Base-by-base conservation (phyloP, 2,329 filamentous ascomycete species). In the Sordariomycetes sp. region DNA sequence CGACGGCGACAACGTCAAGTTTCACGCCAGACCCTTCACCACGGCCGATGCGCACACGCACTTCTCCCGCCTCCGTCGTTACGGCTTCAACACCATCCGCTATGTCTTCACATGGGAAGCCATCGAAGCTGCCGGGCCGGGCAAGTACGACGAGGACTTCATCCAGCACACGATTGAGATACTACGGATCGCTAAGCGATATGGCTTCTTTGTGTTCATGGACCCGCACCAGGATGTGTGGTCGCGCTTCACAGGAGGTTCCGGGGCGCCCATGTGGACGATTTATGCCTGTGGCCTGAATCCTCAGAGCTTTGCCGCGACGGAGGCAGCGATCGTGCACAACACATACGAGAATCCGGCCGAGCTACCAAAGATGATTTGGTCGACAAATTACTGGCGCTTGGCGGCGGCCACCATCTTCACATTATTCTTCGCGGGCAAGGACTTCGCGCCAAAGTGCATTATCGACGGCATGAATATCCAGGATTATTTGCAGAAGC, bases 71-170 rank as follows among this genome's bases (percentile, higher is more conserved):
- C 61, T 98, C 43, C 85, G 82, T 48, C 80, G 82, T 49, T 94
- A 82, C 68, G 92, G 92, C 11, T 98, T 94, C 69, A 98, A 96
- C 58, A 88, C 86, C 1, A 88, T 98, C 45, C 76, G 92, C 52
- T 98, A 98, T 58, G 69, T 98, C 46, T 98, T 96, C 54, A 96
- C 92, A 0, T 98, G 92, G 92, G 92, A 98, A 59, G 90, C 92
- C n/a, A 83, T 98, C 54, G 92, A 98, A 60, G 83, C 92, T 38
- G 79, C 79, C 2, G 90, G 90, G 0, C 92, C 93, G 0, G 86
- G 88, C 2, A 79, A 75, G 50, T 98, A 96, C 55, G 93, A 98
- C 49, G 86, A 98, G 52, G 80, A 84, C 41, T 98, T 85, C 72
- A 88, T 96, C 44, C 71, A 84, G 44, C 86, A 94, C 54, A 98